A percentile compares a stretch with the other conserved stretches of the same genome.
Evolutionary conservation across 257 asterid species (phyloP).

Genomic region (Thymus quinquecostatus): DNA sequence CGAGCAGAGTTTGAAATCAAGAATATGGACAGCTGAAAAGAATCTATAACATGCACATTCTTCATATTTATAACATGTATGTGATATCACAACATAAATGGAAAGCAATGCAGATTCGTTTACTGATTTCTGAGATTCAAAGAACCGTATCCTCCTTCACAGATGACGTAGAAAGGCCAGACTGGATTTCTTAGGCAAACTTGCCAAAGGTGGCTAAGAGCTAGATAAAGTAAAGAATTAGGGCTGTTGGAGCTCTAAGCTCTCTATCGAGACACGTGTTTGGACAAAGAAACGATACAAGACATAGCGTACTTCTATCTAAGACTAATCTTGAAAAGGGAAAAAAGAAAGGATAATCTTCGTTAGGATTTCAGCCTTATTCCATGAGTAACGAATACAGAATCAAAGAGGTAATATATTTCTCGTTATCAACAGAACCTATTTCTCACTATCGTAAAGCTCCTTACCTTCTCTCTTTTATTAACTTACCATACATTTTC

Average conservation of each 20-base stretch:
- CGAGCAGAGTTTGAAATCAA: neutral
- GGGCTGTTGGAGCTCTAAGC: neutral
- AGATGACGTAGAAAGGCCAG: slow-evolving; percentile 15
- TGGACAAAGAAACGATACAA: no score
- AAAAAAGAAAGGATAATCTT: no score
- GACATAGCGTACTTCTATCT: no score
- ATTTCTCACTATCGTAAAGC: no score
- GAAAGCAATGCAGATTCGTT: neutral
- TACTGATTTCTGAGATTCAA: slow-evolving; percentile 1
- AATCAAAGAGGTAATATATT: no score
- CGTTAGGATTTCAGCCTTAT: no score
- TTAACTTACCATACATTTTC: no score
- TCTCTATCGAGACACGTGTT: neutral
- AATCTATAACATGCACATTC: no score
- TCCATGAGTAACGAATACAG: no score
- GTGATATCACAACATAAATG: neutral
- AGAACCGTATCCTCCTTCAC: slow-evolving; percentile 16
- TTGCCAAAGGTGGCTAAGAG: neutral
- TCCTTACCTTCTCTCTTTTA: neutral
- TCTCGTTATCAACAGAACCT: no score
- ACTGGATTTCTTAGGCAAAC: slow-evolving; percentile 33
- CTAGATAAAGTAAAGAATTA: slow-evolving; percentile 23
- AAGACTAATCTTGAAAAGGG: no score
- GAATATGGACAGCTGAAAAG: neutral
- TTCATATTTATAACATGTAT: neutral